Evolutionary conservation across 2,329 filamentous ascomycete species (phyloP), one percentile per base, ranked within the genome.

Genomic region (Ceratocystis colombiana): DNA sequence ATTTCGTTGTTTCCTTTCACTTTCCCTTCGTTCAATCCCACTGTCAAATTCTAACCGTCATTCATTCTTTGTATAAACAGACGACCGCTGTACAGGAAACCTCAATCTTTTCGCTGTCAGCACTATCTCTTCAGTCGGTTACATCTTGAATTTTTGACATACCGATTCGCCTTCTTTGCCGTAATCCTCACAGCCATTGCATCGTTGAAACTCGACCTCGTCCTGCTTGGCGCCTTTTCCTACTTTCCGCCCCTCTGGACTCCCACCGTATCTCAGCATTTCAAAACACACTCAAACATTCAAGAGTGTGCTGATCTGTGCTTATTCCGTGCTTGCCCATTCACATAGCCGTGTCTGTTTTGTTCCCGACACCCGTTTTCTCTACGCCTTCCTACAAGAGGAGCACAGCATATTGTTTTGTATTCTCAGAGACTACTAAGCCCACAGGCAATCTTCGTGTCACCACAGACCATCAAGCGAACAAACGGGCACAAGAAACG

Each of bases 401-500:
- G 25, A 37, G 55, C 7, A 59, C 55, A 59, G 6, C 28, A 59
- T 59, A 59, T 59, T 59, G 30, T 30, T 30, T 59, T 59, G 55
- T 37, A 20, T 59, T 8, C 30, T 30, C 30, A 37, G 28, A 15
- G 20, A 33, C 3, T 59, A 59, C 30, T 37, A 37, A 41, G 55
- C 20, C 55, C 17, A 59, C 20, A 59, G 7, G 37, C 55, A 59
- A 59, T 33, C 28, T 59, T 59, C 17, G 55, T 59, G 55, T 59
- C 28, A 59, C 55, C 55, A 59, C 55, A 59, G 55, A 37, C n/a
- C 55, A 37, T 59, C 55, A 59, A 59, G 55, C 55, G 55, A 33
- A 37, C 28, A 59, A 59, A 59, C 55, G 7, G 22, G 28, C 28
- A 59, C 55, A 25, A 59, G 55, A 59, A 37, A n/a, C 55, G 55